These are phyloP conservation scores for Endothia cerciana DNA, from an alignment of 2,329 filamentous ascomycete genomes.

Conservation along the genomic window DNA sequence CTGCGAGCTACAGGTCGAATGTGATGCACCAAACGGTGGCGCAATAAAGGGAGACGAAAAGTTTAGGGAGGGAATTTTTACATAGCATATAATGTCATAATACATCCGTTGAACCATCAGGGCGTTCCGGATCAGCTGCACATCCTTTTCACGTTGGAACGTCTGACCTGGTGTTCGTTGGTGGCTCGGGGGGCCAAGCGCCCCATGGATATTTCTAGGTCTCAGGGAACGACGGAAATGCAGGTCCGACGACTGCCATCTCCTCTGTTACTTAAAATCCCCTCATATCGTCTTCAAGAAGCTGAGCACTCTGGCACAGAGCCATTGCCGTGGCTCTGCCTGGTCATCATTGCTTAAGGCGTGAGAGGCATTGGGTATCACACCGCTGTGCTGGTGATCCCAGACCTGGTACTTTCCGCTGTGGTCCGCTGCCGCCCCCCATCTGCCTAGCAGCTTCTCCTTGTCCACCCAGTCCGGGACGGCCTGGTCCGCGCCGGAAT, in stretches of 20 bases:
- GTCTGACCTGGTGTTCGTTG: too few relatives aligned
- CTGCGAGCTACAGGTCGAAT: slow-evolving; percentile 38
- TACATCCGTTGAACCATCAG: too few relatives aligned
- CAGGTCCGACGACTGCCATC: too few relatives aligned
- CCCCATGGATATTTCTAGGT: too few relatives aligned
- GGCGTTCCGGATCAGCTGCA: too few relatives aligned
- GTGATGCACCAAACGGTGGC: slow-evolving; percentile 40
- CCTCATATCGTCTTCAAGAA: slow-evolving; percentile 25
- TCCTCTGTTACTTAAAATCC: neutral
- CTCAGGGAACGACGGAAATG: too few relatives aligned
- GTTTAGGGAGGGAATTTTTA: neutral
- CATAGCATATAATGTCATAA: neutral
- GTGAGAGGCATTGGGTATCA: slow-evolving; percentile 53
- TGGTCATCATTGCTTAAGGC: slow-evolving; percentile 53
- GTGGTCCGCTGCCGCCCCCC: slow-evolving; percentile 45
- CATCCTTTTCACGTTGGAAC: too few relatives aligned
- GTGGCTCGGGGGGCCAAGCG: too few relatives aligned
- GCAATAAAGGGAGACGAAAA: neutral
- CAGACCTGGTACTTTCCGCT: slow-evolving; percentile 42
- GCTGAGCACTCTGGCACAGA: slow-evolving; percentile 29
- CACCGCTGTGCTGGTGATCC: slow-evolving; percentile 51
- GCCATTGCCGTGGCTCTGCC: slow-evolving; percentile 39
- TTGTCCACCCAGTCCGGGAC: slow-evolving; percentile 49
- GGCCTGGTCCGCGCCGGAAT: slow-evolving; percentile 50
- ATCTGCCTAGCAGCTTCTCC: slow-evolving; percentile 45